Base-by-base conservation (phyloP, 148 eudicot genomes). In the Spergularia marina region DNA sequence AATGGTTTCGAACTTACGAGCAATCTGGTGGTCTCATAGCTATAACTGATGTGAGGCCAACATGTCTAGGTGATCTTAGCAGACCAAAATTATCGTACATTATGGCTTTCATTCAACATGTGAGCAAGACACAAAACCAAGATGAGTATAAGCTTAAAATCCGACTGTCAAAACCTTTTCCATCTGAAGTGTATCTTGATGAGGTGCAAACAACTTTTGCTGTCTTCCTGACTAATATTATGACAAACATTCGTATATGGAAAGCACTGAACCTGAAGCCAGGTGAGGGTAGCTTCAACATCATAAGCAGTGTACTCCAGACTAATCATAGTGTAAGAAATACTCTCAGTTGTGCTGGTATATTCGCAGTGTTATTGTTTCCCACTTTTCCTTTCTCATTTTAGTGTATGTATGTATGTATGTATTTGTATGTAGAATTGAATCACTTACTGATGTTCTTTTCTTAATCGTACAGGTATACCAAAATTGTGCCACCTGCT, bases 171-270 rank as follows among this genome's bases (percentile, higher is more conserved):
- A 74, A 52, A 34, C 77, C 77, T 47, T 49, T 74, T 63, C 7
- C 67, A 62, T 74, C 69, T 51, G 77, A 74, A 51, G 56, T 52
- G n/a, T 49, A 7, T 62, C 10, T 4, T 74, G 47, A 3, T 10
- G 58, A 17, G 23, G 30, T 2, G 59, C 30, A 15, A 44, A 68
- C 60, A 16, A 52, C 44, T 52, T 62, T 49, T 21, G 77, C 69
- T 7, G 58, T 63, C 16, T 62, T 62, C 16, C 66, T 74, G 58
- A 34, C 69, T 44, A 74, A 74, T 44, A 25, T 62, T 17, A 74
- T 70, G 16, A 74, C 77, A 49, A 74, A 74, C 49, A 62, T 51
- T 51, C 69, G 77, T 16, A 74, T 74, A 74, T 74, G 77, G 77
- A 74, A 74, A 63, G 69, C 77, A 62, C 60, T 74, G 30, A 74